These are phyloP conservation scores for Pleurotus platypus DNA, from an alignment of 768 basidiomycete genomes.

Conservation along the genomic window DNA sequence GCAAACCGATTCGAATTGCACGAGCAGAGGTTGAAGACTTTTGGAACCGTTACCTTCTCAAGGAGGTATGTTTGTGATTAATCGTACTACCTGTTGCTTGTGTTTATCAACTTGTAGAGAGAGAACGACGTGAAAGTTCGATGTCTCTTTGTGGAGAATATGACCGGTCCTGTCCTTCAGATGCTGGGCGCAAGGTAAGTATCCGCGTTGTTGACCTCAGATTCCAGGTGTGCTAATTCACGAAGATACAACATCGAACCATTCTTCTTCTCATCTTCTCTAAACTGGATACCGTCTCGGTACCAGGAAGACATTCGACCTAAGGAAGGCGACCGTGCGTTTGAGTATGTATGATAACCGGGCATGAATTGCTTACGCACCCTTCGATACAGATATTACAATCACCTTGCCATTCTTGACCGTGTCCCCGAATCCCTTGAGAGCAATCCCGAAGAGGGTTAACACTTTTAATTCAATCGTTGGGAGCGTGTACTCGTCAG, in stretches of 20 bases:
- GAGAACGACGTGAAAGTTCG: constrained; percentile 23
- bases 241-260: constrained; percentile 37
- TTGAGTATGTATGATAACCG: not conserved
- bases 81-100: not conserved
- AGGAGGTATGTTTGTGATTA: constrained; percentile 13
- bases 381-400: constrained; percentile 31
- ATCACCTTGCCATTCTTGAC: constrained; percentile 33
- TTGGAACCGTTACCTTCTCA: constrained; percentile 21
- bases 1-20: constrained; percentile 2
- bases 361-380: not conserved
- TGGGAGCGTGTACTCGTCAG: not conserved
- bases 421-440: not conserved
- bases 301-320: constrained; percentile 30
- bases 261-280: constrained; percentile 40
- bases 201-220: not conserved
- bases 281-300: constrained; percentile 39
- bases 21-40: constrained; percentile 14
- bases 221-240: not conserved
- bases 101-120: constrained; percentile 11
- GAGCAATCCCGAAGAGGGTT: not conserved
- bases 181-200: constrained; percentile 35
- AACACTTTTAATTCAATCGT: not conserved
- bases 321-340: constrained; percentile 33
- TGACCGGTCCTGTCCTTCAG: constrained; percentile 25
- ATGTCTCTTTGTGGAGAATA: constrained; percentile 32